Conservation (phyloP, 2,329 filamentous ascomycete species). For the Lasiodiplodia sp. region DNA sequence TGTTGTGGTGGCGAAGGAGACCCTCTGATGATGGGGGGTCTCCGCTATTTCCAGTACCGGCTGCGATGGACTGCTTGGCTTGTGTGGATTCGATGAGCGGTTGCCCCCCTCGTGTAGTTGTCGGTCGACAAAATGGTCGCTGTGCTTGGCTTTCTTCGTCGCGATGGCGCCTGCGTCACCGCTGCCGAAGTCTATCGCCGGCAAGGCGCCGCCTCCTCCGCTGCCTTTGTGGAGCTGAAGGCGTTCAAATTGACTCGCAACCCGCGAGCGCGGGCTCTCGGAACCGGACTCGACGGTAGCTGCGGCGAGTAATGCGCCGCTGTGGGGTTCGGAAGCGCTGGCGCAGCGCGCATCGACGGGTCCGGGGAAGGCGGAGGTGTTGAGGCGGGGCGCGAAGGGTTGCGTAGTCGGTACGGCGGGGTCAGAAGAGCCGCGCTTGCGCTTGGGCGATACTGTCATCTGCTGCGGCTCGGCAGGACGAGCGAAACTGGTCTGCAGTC, state of each 20-base stretch:
- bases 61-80: constrained; percentile 18
- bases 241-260: constrained; percentile 24
- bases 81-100: not conserved
- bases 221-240: constrained; percentile 18
- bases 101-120: not conserved
- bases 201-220: not conserved
- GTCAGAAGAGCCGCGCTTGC: constrained; percentile 30
- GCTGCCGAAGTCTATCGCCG: constrained; percentile 23
- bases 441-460: constrained; percentile 29
- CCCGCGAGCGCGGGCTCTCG: constrained; percentile 27
- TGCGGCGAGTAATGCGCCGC: not conserved
- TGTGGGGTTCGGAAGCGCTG: constrained; percentile 24
- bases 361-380: constrained; percentile 29
- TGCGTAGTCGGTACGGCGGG: constrained; percentile 23
- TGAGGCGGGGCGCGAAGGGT: constrained; percentile 30
- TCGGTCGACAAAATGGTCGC: not conserved
- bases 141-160: constrained; percentile 27
- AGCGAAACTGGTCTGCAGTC: constrained; percentile 6
- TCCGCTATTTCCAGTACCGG: constrained; percentile 28
- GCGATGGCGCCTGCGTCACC: constrained; percentile 7
- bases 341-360: constrained; percentile 15
- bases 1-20: constrained; percentile 5
- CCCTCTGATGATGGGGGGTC: constrained; percentile 8
- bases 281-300: constrained; percentile 7
- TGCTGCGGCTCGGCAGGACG: not conserved